Evolutionary conservation across 2,329 filamentous ascomycete species (phyloP).

Genomic region (Colletotrichum coccodes): DNA sequence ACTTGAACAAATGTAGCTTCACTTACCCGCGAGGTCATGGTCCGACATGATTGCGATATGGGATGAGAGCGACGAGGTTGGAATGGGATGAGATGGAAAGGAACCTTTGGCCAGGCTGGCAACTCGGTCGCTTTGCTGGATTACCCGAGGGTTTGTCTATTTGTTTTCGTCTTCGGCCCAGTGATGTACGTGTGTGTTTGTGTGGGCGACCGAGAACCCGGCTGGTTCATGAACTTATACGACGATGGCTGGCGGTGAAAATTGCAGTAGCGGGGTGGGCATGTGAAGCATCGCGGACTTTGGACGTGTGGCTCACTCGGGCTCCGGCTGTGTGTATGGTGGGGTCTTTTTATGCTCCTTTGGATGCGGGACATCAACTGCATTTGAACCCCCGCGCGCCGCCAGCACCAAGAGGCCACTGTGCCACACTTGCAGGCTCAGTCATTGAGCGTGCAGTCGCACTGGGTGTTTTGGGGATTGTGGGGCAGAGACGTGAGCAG

Average conservation of each 20-base stretch:
- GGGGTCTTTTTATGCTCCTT: slow-evolving; percentile 31
- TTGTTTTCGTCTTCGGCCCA: neutral
- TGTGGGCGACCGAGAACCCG: neutral
- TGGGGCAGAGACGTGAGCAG: neutral
- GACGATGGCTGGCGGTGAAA: slow-evolving; percentile 2
- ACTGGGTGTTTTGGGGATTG: neutral
- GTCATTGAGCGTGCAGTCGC: neutral
- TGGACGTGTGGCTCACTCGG: slow-evolving; percentile 10
- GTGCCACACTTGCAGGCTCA: neutral
- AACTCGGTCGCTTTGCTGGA: neutral
- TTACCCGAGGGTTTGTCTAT: neutral
- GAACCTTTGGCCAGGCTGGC: neutral
- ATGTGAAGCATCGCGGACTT: slow-evolving; percentile 21
- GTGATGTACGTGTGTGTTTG: neutral
- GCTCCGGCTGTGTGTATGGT: slow-evolving; percentile 4
- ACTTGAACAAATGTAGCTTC: neutral
- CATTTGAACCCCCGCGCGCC: slow-evolving; percentile 23
- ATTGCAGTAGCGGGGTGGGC: slow-evolving; percentile 3
- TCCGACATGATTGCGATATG: slow-evolving; percentile 64
- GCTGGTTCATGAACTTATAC: slow-evolving; percentile 11
- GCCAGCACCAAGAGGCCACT: slow-evolving; percentile 10
- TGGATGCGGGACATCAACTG: slow-evolving; percentile 24
- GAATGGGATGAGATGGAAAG: neutral
- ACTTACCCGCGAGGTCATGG: slow-evolving; percentile 72
- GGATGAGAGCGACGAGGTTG: neutral